These are phyloP conservation scores for Penicillium chermesinum DNA, from an alignment of 495 filamentous ascomycete genomes.

Conservation along the genomic window DNA sequence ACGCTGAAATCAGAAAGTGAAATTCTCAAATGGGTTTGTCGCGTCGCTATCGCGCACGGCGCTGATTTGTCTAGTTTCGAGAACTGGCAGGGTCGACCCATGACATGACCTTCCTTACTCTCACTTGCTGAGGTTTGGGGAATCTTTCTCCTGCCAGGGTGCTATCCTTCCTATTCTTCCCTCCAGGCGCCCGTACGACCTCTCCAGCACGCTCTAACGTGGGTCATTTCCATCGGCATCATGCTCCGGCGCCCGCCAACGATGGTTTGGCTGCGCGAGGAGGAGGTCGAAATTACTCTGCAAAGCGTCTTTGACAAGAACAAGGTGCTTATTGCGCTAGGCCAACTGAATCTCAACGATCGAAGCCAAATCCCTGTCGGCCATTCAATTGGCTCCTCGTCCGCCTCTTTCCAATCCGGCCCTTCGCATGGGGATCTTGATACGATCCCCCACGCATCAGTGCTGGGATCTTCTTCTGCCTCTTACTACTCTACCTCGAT, in stretches of 20 bases:
- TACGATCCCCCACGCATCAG: too few species aligned
- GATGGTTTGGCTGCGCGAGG: neutral
- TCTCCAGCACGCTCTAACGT: neutral
- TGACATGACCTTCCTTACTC: slow-evolving; percentile 1
- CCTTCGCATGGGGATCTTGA: neutral
- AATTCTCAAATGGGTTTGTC: neutral
- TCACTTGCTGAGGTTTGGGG: too few species aligned
- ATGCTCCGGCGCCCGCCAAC: neutral
- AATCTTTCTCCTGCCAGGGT: too few species aligned
- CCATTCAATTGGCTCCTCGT: neutral
- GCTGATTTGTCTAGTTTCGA: neutral
- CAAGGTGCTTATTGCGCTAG: neutral
- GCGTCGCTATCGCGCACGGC: too few species aligned
- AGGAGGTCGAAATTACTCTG: neutral
- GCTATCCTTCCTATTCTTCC: neutral
- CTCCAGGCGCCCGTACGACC: neutral
- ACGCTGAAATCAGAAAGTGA: too few species aligned
- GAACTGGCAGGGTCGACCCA: neutral
- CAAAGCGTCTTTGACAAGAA: neutral
- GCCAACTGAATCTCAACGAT: neutral
- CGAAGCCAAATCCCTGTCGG: neutral
- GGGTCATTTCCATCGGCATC: neutral
- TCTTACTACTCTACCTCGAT: too few species aligned
- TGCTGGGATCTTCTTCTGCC: too few species aligned
- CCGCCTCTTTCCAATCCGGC: neutral